Base-by-base conservation (phyloP, 2,329 filamentous ascomycete genomes). In the Monosporascus sp. region DNA sequence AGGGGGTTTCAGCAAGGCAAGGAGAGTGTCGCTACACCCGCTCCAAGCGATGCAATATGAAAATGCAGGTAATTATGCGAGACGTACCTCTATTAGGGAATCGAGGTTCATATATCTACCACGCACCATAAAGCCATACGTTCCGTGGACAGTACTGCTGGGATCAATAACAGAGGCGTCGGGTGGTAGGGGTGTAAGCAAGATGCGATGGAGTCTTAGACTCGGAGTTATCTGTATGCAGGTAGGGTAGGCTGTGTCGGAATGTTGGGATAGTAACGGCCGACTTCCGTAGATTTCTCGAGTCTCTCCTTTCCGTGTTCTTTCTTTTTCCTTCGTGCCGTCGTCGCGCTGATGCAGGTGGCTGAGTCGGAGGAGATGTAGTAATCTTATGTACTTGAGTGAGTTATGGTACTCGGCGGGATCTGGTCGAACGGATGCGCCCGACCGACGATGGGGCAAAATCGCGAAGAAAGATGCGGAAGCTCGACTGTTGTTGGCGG, bases 351-450 rank as follows among this genome's bases (percentile, higher is more conserved):
- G 54, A 54, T 51, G 53, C 51, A 54, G 38, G 46, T 47, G 48
- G 51, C 53, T 56, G 51, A 54, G 47, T 51, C 56, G 53, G 57
- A 60, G 53, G 47, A 51, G 50, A 44, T 34, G 38, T 51, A 49
- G 49, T 41, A 51, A 51, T 48, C 5, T 42, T 39, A 39, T 6
- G 17, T 18, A 39, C 18, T 42, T 42, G 11, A 14, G 39, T 24
- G 22, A 15, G 22, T 6, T 42, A 18, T 18, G 18, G 39, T 22
- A 14, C 39, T 42, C 18, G 39, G 18, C 20, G 11, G 20, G 8
- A 42, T 6, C 22, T 42, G 17, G 39, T 14, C 20, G 9, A 14
- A 42, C 15, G 39, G 39, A 42, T 20, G 20, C 14, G 18, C 39
- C 8, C 39, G 22, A 42, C 39, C 22, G n/a, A 24, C 20, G 39